phyloP scores from a whole-genome alignment of 345 rosid genomes.

The Bruguiera parviflora region DNA sequence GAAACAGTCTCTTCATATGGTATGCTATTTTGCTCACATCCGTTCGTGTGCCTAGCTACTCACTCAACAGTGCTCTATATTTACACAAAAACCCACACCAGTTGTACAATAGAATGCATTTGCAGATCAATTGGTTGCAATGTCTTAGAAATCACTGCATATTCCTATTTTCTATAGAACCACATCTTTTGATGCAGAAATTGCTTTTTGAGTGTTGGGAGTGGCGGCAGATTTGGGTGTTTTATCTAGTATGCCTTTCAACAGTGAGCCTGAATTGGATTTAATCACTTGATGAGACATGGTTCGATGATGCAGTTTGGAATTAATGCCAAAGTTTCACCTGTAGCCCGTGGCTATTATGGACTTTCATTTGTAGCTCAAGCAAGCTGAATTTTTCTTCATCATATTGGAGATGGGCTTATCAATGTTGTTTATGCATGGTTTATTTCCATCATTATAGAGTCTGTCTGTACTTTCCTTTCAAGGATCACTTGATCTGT shows the following conservation, averaged over 20 bases:
- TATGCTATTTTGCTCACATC: slow-evolving; percentile 20
- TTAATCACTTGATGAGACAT: no score
- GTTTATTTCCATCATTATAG: background rate
- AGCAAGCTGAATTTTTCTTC: no score
- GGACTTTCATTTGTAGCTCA: no score
- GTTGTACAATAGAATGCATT: background rate
- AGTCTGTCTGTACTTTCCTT: background rate
- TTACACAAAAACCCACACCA: background rate
- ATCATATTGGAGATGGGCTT: no score
- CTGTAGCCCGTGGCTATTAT: no score
- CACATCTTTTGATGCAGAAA: background rate
- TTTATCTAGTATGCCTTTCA: no score
- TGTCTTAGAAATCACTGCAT: background rate
- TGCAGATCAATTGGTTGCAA: background rate
- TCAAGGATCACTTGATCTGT: background rate
- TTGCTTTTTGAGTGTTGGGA: background rate
- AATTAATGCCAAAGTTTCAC: no score
- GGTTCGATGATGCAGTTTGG: no score
- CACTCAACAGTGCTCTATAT: background rate
- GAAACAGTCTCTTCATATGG: slow-evolving; percentile 65
- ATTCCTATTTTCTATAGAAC: background rate
- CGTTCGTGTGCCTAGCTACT: background rate
- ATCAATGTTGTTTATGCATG: background rate
- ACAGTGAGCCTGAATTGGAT: no score
- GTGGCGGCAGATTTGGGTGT: background rate